Evolutionary conservation across 1,139 yeast genomes (phyloP).

Genomic region (Suhomyces coccinellae): DNA sequence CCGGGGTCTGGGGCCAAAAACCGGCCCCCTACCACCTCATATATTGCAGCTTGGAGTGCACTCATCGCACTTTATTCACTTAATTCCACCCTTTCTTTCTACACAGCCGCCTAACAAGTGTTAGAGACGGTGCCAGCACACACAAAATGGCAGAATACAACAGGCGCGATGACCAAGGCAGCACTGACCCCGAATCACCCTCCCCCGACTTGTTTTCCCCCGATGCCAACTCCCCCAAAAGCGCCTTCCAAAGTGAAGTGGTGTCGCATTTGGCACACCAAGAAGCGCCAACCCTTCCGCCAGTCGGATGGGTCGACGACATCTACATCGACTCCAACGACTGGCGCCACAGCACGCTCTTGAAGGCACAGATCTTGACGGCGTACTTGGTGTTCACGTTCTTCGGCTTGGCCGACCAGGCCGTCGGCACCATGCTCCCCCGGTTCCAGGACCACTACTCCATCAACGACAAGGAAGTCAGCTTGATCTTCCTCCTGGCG

Average conservation of each 20-base stretch:
- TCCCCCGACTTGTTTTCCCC: background rate
- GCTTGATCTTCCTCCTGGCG: constrained; percentile 36
- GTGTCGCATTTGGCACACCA: background rate
- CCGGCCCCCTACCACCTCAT: too few species aligned
- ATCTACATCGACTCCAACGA: constrained; percentile 38
- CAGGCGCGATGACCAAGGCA: background rate
- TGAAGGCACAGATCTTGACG: constrained; percentile 43
- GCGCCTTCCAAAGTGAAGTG: background rate
- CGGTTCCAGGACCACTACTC: constrained; percentile 44
- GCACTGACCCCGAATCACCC: background rate
- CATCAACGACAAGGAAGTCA: constrained; percentile 43
- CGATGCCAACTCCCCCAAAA: background rate
- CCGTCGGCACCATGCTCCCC: constrained; percentile 58
- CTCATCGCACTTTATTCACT: background rate
- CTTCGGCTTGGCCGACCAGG: constrained; percentile 58
- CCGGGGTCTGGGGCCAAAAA: background rate
- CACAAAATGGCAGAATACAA: background rate
- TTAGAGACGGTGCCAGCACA: too few species aligned
- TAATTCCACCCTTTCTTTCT: too few species aligned
- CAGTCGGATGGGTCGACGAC: constrained; percentile 6
- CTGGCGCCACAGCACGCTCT: constrained; percentile 38
- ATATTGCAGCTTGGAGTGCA: background rate
- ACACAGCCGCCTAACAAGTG: too few species aligned
- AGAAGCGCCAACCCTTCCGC: background rate
- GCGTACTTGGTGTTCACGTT: constrained; percentile 41